phyloP scores from a whole-genome alignment of 495 filamentous ascomycete species.

The Oidiodendron maius region DNA sequence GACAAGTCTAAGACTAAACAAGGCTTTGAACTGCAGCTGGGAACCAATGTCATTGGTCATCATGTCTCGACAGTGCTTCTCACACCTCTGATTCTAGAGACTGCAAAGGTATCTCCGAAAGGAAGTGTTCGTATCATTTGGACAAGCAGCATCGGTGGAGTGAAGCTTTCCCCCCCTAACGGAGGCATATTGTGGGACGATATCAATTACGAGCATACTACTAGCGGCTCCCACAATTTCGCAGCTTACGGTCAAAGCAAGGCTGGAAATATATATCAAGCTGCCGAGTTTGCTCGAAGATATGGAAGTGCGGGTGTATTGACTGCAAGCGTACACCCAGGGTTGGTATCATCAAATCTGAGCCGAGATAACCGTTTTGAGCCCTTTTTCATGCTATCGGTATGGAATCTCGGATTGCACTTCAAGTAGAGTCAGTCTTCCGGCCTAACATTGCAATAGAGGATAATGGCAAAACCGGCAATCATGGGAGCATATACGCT shows the following conservation, averaged over 20 bases:
- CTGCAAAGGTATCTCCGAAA: slow-evolving; percentile 27
- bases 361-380: too few species aligned
- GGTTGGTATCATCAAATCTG: too few species aligned
- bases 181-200: slow-evolving; percentile 30
- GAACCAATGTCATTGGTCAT: slow-evolving; percentile 35
- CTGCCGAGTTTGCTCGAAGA: slow-evolving; percentile 33
- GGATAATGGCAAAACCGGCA: too few species aligned
- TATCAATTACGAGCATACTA: slow-evolving; percentile 23
- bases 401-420: too few species aligned
- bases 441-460: too few species aligned
- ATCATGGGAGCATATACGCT: too few species aligned
- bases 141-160: slow-evolving; percentile 28
- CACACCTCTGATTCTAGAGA: slow-evolving; percentile 30
- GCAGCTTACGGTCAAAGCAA: slow-evolving; percentile 38
- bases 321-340: too few species aligned
- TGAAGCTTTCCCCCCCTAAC: slow-evolving; percentile 21
- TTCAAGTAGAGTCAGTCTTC: too few species aligned
- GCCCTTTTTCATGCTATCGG: too few species aligned
- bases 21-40: slow-evolving; percentile 34
- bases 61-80: slow-evolving; percentile 40
- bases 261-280: slow-evolving; percentile 30
- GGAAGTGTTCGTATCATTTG: slow-evolving; percentile 39
- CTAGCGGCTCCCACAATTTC: slow-evolving; percentile 12
- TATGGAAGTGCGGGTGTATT: too few species aligned
- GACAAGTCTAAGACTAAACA: slow-evolving; percentile 24